Conservation (phyloP, 2,329 filamentous ascomycete genomes). For the Exophiala phaeomuriformis region DNA sequence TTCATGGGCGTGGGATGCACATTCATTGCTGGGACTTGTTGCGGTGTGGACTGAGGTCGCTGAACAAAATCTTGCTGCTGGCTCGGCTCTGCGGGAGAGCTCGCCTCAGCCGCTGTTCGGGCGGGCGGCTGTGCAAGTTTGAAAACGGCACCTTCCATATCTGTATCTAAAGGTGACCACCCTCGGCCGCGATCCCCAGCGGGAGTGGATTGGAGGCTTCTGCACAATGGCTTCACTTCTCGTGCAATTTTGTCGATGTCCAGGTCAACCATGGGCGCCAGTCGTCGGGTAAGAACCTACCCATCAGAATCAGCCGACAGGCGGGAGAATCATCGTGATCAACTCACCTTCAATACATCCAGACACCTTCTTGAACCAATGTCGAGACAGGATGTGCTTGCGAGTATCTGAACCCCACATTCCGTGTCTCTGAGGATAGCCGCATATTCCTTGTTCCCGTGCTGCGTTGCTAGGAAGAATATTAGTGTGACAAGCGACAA, state of each 20-base stretch:
- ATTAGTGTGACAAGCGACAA: constrained; percentile 16
- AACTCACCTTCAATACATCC: constrained; percentile 14
- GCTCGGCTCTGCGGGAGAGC: background rate
- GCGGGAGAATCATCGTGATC: background rate
- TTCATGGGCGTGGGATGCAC: background rate
- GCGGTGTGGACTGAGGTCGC: background rate
- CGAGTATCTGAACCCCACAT: constrained; percentile 16
- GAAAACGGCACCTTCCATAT: background rate
- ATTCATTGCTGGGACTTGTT: background rate
- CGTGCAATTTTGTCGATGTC: constrained; percentile 12
- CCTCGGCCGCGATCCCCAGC: background rate
- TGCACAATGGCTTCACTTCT: constrained; percentile 4
- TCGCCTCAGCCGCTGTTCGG: background rate
- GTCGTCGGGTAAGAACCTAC: constrained; percentile 11
- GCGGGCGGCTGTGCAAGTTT: background rate
- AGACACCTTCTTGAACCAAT: constrained; percentile 18
- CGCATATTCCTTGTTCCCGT: constrained; percentile 7
- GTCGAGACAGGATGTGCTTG: constrained; percentile 17
- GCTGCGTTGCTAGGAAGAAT: constrained; percentile 18
- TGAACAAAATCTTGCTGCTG: constrained; percentile 1
- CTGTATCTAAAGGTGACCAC: background rate
- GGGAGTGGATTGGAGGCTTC: background rate
- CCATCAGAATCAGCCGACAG: background rate
- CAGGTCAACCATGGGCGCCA: constrained; percentile 13
- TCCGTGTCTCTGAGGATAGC: constrained; percentile 15